A percentile compares a stretch with the other conserved stretches of the same genome.
Conservation (phyloP, 306 rosid genomes). For the Oxytropis ochrocephala region DNA sequence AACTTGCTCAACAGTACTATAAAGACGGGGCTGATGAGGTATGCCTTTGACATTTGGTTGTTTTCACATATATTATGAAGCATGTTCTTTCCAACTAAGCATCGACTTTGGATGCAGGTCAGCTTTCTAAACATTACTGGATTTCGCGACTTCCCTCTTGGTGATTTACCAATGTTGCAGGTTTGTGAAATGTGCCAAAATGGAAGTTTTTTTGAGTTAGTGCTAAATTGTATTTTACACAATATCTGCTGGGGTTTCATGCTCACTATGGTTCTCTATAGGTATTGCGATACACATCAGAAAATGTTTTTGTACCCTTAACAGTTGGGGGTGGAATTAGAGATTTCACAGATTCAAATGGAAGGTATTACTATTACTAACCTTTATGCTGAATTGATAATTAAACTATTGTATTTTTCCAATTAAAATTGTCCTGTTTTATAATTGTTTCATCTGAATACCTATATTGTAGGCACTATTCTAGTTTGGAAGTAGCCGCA, state of each 20-base stretch:
- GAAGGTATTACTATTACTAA: conserved; percentile 54
- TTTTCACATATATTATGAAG: background rate
- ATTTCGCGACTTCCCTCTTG: conserved; percentile 94
- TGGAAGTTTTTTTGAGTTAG: background rate
- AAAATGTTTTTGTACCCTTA: conserved; percentile 93
- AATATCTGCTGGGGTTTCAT: background rate
- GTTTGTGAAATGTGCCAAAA: conserved; percentile 33
- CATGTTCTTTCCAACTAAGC: conserved; percentile 11
- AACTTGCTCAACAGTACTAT: conserved; percentile 91
- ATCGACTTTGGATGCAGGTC: conserved; percentile 45
- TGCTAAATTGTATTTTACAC: background rate
- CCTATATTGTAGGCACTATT: conserved; percentile 56
- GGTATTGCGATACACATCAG: conserved; percentile 84
- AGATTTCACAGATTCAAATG: conserved; percentile 85
- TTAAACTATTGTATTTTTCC: background rate
- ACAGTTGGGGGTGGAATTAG: conserved; percentile 98
- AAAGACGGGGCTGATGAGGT: conserved; percentile 98
- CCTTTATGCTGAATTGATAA: conserved; percentile 9
- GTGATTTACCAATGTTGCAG: conserved; percentile 97
- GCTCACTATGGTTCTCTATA: conserved; percentile 30
- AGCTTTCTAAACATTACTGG: conserved; percentile 93
- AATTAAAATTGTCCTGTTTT: background rate
- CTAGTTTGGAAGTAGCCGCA: conserved; percentile 97
- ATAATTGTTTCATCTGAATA: background rate
- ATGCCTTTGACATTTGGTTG: conserved; percentile 21